Base-by-base conservation (phyloP, 2,329 filamentous ascomycete species). In the Fusarium papillatum region DNA sequence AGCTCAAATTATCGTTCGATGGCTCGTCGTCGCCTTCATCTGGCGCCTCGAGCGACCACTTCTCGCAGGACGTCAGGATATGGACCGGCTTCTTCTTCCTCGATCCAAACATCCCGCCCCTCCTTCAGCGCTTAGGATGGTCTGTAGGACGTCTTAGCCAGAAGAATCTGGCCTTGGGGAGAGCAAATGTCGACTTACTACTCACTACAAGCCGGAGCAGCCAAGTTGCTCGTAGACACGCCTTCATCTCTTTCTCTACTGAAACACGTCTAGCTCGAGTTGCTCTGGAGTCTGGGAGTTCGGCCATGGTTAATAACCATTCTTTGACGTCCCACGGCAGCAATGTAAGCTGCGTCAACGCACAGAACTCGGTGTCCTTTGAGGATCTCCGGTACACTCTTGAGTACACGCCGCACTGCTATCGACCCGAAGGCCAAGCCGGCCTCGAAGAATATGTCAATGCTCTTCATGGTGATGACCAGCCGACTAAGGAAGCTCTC, bases 1-100 rank as follows among this genome's bases (percentile, higher is more conserved):
- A 50, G 22, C 29, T n/a, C 26, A 31, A 26, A 17, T 26, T 55
- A 11, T 29, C 26, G 19, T 19, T 48, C 5, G 22, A 34, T 17
- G 29, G 14, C n/a, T 64, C 61, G 16, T 64, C 61, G 13, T 46
- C 61, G 7, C 46, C 43, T 13, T 64, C 61, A 4, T 64, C 61
- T 36, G 50, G 19, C 19, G 6, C 50, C 26, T 64, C 39, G 19
- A 64, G 22, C 13, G 61, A 50, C 19, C 26, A 26, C 29, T 24
- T 64, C 19, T 26, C 41, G 14, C 46, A 36, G n/a, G 41, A 46
- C 14, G 43, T 64, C 26, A 29, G 29, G 11, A 64, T 64, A 29
- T 64, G 61, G 43, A 64, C 41, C 14, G 61, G 61, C 29, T 64
- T 64, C 34, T 64, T 50, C 61, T 64, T 64, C n/a, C 19, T 64